Conservation (phyloP, 129 eudicot genomes). For the Flaveria trinervia region DNA sequence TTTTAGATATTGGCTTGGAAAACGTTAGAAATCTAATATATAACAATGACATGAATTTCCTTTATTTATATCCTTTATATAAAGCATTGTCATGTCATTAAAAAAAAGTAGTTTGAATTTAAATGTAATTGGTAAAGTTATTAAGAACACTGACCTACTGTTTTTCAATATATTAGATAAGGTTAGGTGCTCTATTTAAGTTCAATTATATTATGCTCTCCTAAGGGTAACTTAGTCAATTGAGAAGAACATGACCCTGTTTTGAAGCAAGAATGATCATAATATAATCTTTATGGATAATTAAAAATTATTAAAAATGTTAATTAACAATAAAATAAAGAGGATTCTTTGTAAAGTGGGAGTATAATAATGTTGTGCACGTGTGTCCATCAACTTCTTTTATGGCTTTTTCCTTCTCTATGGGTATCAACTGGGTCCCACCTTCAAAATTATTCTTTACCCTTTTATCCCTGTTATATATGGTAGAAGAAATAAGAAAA, state of each 20-base stretch:
- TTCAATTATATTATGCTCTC: slow-evolving; percentile 9
- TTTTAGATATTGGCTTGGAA: too few relatives aligned
- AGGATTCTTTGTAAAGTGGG: slow-evolving; percentile 37
- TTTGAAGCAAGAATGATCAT: slow-evolving; percentile 35
- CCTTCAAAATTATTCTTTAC: slow-evolving; percentile 21
- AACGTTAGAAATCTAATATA: too few relatives aligned
- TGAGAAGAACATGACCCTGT: slow-evolving; percentile 32
- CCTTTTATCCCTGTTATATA: slow-evolving; percentile 29
- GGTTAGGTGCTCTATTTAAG: slow-evolving; percentile 25
- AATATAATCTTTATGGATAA: not conserved
- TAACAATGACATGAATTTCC: not conserved
- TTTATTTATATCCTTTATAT: not conserved
- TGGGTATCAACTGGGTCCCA: slow-evolving; percentile 60
- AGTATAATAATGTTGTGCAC: slow-evolving; percentile 60
- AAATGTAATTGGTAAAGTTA: slow-evolving; percentile 12
- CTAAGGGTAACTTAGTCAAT: slow-evolving; percentile 9
- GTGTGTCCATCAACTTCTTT: slow-evolving; percentile 76
- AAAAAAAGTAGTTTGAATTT: slow-evolving; percentile 12
- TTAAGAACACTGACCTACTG: slow-evolving; percentile 19
- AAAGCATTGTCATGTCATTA: not conserved
- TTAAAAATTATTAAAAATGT: not conserved
- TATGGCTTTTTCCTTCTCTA: slow-evolving; percentile 38
- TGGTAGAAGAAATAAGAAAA: not conserved
- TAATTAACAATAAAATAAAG: slow-evolving; percentile 21
- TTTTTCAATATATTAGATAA: slow-evolving; percentile 28